Evolutionary conservation across 495 filamentous ascomycete genomes (phyloP).

Genomic region (Daldinia caldariorum): DNA sequence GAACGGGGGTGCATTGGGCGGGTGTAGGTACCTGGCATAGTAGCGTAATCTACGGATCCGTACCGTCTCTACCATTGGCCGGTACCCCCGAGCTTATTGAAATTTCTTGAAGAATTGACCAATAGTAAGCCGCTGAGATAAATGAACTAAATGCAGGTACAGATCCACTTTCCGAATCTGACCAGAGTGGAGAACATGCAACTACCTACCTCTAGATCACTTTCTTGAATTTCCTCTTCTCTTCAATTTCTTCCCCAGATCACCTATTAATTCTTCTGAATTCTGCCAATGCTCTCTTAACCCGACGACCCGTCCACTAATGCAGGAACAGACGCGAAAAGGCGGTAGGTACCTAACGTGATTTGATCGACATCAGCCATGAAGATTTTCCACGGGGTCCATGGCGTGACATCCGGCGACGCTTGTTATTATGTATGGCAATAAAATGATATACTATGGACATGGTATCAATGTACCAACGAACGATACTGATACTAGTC

Average conservation of each 20-base stretch:
- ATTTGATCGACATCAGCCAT: slow-evolving; percentile 18
- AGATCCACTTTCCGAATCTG: slow-evolving; percentile 20
- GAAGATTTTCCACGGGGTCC: background rate
- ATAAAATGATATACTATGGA: background rate
- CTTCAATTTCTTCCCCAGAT: slow-evolving; percentile 6
- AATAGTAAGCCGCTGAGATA: slow-evolving; percentile 11
- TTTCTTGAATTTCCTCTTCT: slow-evolving; percentile 9
- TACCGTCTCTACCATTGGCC: slow-evolving; percentile 23
- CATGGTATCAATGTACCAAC: background rate
- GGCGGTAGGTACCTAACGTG: background rate
- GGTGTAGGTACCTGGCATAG: background rate
- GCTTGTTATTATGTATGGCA: background rate
- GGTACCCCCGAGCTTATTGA: slow-evolving; percentile 26
- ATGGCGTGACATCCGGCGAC: background rate
- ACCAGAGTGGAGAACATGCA: slow-evolving; percentile 15
- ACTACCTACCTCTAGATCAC: slow-evolving; percentile 27
- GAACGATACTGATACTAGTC: slow-evolving; percentile 4
- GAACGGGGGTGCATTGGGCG: slow-evolving; percentile 32
- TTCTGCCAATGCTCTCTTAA: slow-evolving; percentile 2
- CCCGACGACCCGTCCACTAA: slow-evolving; percentile 16
- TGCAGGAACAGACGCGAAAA: slow-evolving; percentile 32
- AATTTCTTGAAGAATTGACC: slow-evolving; percentile 21
- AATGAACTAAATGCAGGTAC: slow-evolving; percentile 40
- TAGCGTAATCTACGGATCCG: slow-evolving; percentile 22
- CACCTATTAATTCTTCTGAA: background rate